Evolutionary conservation across 2,329 filamentous ascomycete species (phyloP).

Genomic region (Pseudocercospora fuligena): DNA sequence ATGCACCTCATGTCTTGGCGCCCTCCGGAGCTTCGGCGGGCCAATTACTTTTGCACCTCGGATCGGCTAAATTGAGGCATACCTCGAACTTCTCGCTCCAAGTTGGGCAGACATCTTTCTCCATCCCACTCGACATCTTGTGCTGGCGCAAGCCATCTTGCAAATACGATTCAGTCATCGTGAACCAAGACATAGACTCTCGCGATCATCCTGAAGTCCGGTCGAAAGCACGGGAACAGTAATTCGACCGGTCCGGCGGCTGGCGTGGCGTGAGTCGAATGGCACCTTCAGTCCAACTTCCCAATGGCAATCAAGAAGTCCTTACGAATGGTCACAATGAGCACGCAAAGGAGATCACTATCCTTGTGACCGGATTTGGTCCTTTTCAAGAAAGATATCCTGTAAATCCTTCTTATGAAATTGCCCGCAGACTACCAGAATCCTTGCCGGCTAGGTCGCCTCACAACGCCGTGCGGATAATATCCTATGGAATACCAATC

Average conservation of each 20-base stretch:
- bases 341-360: conserved; percentile 37
- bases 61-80: conserved; percentile 3
- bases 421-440: conserved; percentile 70
- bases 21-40: neutral
- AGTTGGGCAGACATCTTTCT: neutral
- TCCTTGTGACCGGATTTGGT: conserved; percentile 51
- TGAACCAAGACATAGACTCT: neutral
- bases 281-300: conserved; percentile 23
- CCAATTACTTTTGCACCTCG: conserved; percentile 1
- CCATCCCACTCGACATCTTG: neutral
- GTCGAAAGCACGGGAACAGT: neutral
- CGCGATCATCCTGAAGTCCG: neutral
- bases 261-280: conserved; percentile 2
- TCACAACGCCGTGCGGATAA: conserved; percentile 61
- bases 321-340: conserved; percentile 9
- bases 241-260: neutral
- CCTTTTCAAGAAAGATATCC: conserved; percentile 73
- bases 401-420: conserved; percentile 81
- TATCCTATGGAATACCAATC: conserved; percentile 69
- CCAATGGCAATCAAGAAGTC: conserved; percentile 12
- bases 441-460: conserved; percentile 57
- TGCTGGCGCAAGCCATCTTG: neutral
- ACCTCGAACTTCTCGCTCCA: conserved; percentile 1
- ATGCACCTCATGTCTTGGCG: conserved; percentile 1
- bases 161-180: neutral